Evolutionary conservation across 352 stramenopile genomes (phyloP).

Genomic region (Phytophthora hybrid): DNA sequence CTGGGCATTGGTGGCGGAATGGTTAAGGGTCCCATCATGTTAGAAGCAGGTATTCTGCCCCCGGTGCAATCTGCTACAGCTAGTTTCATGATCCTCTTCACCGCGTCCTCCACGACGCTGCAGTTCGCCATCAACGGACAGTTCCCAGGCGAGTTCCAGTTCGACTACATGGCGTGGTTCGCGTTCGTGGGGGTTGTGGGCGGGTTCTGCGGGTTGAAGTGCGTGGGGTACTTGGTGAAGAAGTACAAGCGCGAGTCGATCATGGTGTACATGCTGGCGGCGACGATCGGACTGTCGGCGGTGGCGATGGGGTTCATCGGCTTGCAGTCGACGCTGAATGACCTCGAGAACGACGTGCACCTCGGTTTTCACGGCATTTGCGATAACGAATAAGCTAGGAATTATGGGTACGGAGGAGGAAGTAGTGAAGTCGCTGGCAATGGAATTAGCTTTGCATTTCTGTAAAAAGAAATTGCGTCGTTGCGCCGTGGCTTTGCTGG

Average conservation of each 20-base stretch:
- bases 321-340: constrained; percentile 49
- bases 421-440: no score
- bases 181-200: constrained; percentile 91
- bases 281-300: constrained; percentile 73
- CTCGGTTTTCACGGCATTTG: constrained; percentile 75
- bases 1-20: constrained; percentile 97
- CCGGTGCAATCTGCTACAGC: constrained; percentile 88
- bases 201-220: constrained; percentile 70
- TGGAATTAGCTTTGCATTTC: no score
- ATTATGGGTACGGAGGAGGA: no score
- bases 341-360: constrained; percentile 61
- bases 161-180: constrained; percentile 93
- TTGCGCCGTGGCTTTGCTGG: no score
- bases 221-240: constrained; percentile 89
- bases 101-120: constrained; percentile 93
- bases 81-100: constrained; percentile 91
- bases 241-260: no score
- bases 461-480: no score
- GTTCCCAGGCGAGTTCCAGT: constrained; percentile 75
- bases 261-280: constrained; percentile 73
- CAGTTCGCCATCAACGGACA: constrained; percentile 82
- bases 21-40: constrained; percentile 97
- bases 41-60: constrained; percentile 59
- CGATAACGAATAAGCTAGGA: constrained; percentile 44
- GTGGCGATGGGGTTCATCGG: constrained; percentile 72